Percentiles rank a stretch among this genome's conserved stretches.
phyloP scores from a whole-genome alignment of 108 stramenopile species.

The Bacterosira constricta region DNA sequence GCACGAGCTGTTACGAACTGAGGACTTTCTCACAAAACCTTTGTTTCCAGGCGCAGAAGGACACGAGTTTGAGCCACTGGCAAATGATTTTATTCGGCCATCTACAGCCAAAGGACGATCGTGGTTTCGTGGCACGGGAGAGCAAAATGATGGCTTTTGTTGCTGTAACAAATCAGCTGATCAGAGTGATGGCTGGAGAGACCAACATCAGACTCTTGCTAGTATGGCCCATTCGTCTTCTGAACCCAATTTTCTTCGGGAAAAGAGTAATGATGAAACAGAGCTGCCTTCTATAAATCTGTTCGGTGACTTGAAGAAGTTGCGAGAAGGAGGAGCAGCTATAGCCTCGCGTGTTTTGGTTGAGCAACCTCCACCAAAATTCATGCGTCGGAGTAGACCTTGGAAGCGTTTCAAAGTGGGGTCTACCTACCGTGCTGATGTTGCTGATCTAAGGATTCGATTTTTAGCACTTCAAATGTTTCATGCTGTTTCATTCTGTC shows the following conservation, averaged over 20 bases:
- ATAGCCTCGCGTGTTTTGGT: slow-evolving; percentile 1
- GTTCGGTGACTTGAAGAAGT: too few species aligned
- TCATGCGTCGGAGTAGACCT: slow-evolving; percentile 6
- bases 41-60: slow-evolving; percentile 23
- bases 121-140: slow-evolving; percentile 14
- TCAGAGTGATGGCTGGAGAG: too few species aligned
- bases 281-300: slow-evolving; percentile 18
- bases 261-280: neutral
- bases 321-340: too few species aligned
- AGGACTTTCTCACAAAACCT: slow-evolving; percentile 22
- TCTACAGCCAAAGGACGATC: too few species aligned
- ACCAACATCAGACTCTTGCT: too few species aligned
- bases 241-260: neutral
- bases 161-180: too few species aligned
- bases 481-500: slow-evolving; percentile 33
- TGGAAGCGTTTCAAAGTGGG: slow-evolving; percentile 23
- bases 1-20: slow-evolving; percentile 29
- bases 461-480: slow-evolving; percentile 37
- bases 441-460: slow-evolving; percentile 30
- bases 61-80: slow-evolving; percentile 4
- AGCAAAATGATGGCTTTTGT: slow-evolving; percentile 10
- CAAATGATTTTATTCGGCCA: neutral
- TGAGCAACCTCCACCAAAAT: neutral
- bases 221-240: neutral
- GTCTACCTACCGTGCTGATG: slow-evolving; percentile 25